These are phyloP conservation scores for Lantana camara DNA, from an alignment of 257 asterid genomes.

Conservation along the genomic window DNA sequence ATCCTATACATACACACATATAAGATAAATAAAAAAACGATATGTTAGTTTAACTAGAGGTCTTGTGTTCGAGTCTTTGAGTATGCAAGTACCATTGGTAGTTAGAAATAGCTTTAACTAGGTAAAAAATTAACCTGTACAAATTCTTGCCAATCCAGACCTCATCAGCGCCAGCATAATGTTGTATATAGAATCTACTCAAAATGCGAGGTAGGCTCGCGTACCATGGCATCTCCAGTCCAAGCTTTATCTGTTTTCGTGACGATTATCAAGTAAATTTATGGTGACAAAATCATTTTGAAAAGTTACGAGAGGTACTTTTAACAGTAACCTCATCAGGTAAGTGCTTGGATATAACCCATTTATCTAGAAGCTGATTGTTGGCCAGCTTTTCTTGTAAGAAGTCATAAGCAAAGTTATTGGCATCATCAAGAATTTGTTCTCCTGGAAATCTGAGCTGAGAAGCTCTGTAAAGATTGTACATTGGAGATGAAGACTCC, in stretches of 20 bases:
- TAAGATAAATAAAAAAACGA: too few species aligned
- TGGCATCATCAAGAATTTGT: conserved; percentile 49
- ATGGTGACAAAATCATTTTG: too few species aligned
- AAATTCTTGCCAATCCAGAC: conserved; percentile 45
- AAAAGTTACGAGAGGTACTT: too few species aligned
- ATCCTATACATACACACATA: conserved; percentile 31
- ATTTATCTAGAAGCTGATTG: conserved; percentile 41
- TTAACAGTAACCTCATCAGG: conserved; percentile 44
- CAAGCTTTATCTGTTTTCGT: conserved; percentile 24
- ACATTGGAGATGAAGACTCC: conserved; percentile 44
- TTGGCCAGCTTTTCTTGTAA: conserved; percentile 26
- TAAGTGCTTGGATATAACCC: conserved; percentile 53
- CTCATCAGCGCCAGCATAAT: conserved; percentile 36
- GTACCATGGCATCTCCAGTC: conserved; percentile 49
- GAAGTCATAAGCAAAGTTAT: conserved; percentile 32
- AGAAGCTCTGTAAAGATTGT: conserved; percentile 50
- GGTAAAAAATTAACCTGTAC: conserved; percentile 31
- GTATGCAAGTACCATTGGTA: too few species aligned
- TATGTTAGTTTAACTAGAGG: too few species aligned
- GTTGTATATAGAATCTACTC: conserved; percentile 33
- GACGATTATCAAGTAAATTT: too few species aligned
- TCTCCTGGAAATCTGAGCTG: conserved; percentile 53
- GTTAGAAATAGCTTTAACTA: too few species aligned
- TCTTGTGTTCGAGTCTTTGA: too few species aligned
- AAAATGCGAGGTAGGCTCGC: conserved; percentile 44